Conservation (phyloP, 2,329 filamentous ascomycete species). For the Colletotrichum sp. region DNA sequence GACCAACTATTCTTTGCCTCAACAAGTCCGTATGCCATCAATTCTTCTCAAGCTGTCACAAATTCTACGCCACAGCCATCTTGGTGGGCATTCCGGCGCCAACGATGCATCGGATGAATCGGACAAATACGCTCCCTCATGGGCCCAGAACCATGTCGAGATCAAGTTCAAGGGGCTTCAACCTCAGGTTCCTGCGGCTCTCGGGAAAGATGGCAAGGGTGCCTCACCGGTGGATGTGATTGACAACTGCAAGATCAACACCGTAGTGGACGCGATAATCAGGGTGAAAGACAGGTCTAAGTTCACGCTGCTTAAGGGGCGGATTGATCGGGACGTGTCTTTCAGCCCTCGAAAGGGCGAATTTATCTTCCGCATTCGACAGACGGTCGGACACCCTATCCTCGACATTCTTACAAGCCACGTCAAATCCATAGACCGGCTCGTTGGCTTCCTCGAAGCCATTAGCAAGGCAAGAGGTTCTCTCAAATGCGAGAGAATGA, state of each 20-base stretch:
- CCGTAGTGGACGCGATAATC: slow-evolving; percentile 53
- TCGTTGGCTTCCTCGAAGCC: slow-evolving; percentile 73
- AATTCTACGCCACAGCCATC: slow-evolving; percentile 24
- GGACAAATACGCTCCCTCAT: slow-evolving; percentile 36
- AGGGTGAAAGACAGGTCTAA: slow-evolving; percentile 57
- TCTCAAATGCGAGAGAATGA: slow-evolving; percentile 63
- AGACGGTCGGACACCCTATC: slow-evolving; percentile 63
- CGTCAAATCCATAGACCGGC: slow-evolving; percentile 70
- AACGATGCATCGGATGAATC: slow-evolving; percentile 23
- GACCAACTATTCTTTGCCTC: slow-evolving; percentile 43
- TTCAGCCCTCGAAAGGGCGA: slow-evolving; percentile 65
- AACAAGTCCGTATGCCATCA: slow-evolving; percentile 51
- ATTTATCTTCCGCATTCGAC: slow-evolving; percentile 66
- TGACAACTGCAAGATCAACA: slow-evolving; percentile 5
- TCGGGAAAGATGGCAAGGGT: not conserved
- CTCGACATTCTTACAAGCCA: slow-evolving; percentile 64
- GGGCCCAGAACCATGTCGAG: slow-evolving; percentile 65
- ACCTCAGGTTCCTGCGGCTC: slow-evolving; percentile 19
- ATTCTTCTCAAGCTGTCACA: slow-evolving; percentile 56
- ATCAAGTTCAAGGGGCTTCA: slow-evolving; percentile 60
- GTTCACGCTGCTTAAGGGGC: slow-evolving; percentile 59
- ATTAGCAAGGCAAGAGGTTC: slow-evolving; percentile 61
- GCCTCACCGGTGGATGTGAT: not conserved
- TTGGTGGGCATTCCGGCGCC: not conserved
- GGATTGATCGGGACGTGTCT: slow-evolving; percentile 65